phyloP scores from a whole-genome alignment of 1,284 basidiomycete species.

The Phylloboletellus chloephorus region DNA sequence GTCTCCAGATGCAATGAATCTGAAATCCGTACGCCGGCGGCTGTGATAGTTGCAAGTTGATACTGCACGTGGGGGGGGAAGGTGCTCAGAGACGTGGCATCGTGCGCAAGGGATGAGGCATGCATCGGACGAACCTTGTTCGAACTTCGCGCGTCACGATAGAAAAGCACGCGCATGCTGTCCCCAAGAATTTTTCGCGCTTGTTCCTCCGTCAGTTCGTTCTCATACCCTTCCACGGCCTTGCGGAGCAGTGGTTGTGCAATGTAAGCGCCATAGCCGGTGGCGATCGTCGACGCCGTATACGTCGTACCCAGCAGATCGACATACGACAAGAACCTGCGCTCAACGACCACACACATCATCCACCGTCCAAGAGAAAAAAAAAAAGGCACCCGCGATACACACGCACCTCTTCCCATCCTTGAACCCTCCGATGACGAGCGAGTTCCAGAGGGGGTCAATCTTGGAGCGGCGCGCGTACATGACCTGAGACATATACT shows the following conservation, averaged over 20 bases:
- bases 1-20: constrained; percentile 78
- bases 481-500: constrained; percentile 89
- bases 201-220: constrained; percentile 72
- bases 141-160: constrained; percentile 92
- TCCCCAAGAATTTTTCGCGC: constrained; percentile 79
- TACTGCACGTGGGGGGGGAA: constrained; percentile 52
- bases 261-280: constrained; percentile 93
- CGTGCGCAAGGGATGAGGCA: background rate
- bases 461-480: constrained; percentile 86
- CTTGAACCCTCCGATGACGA: constrained; percentile 90
- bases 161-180: constrained; percentile 93
- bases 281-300: constrained; percentile 89
- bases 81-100: background rate
- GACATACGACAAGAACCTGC: constrained; percentile 88
- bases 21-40: constrained; percentile 72
- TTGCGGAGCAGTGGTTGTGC: constrained; percentile 90
- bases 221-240: constrained; percentile 81
- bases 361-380: background rate
- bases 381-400: no score
- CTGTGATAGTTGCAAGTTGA: constrained; percentile 90
- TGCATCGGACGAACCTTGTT: constrained; percentile 70
- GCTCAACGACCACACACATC: constrained; percentile 2
- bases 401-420: constrained; percentile 65
- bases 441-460: constrained; percentile 93
- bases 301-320: constrained; percentile 98